Evolutionary conservation across 257 asterid species (phyloP).

Genomic region (Lycium ferocissimum): DNA sequence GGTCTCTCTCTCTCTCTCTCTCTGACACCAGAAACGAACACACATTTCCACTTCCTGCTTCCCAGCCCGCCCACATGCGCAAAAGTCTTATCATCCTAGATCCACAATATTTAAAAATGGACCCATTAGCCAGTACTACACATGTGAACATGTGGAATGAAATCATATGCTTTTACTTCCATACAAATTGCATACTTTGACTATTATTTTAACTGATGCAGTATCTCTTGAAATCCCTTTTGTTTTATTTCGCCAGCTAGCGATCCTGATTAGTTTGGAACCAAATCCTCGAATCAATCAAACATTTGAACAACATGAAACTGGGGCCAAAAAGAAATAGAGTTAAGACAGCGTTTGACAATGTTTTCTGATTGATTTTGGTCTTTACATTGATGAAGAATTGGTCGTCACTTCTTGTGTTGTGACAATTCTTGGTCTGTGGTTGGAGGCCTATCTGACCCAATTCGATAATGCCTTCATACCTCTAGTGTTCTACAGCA

Average conservation of each 20-base stretch:
- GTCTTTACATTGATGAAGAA: conserved; percentile 63
- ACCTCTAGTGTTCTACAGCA: conserved; percentile 88
- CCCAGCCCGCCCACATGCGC: background rate
- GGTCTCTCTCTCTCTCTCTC: conserved; percentile 49
- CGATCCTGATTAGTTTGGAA: no score
- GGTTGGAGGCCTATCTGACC: conserved; percentile 91
- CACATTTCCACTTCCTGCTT: background rate
- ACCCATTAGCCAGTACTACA: conserved; percentile 2
- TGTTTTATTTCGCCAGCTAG: no score
- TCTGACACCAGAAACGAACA: background rate
- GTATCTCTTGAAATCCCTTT: no score
- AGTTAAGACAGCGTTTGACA: no score
- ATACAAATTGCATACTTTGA: background rate
- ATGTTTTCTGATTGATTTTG: conserved; percentile 26
- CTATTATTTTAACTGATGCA: no score
- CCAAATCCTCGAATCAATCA: no score
- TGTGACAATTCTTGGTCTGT: conserved; percentile 72
- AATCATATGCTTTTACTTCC: background rate
- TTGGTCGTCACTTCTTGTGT: conserved; percentile 81
- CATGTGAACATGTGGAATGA: background rate
- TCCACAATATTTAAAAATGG: background rate
- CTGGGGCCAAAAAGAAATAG: background rate
- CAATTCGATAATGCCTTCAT: conserved; percentile 97
- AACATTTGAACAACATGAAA: background rate
- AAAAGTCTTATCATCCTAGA: background rate